Percentiles rank a stretch among this genome's conserved stretches.
These are phyloP conservation scores for Myxozyma neglecta DNA, from an alignment of 805 yeast genomes.

Conservation along the genomic window DNA sequence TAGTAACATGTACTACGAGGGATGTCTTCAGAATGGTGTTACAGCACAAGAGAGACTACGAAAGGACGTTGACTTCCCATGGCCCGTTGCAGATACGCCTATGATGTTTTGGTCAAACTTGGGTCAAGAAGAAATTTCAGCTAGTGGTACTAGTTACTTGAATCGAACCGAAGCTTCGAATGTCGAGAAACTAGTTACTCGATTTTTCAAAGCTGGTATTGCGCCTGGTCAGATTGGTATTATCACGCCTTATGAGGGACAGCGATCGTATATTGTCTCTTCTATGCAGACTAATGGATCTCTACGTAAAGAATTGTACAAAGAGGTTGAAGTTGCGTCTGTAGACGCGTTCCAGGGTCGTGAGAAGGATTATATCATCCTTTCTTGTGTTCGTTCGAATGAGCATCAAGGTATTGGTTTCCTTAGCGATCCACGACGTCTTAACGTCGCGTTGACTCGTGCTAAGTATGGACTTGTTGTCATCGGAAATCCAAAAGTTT, in stretches of 20 bases:
- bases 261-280: slow-evolving; percentile 75
- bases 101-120: slow-evolving; percentile 94
- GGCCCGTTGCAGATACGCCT: slow-evolving; percentile 84
- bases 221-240: slow-evolving; percentile 83
- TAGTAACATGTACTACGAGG: slow-evolving; percentile 89
- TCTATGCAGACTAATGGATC: slow-evolving; percentile 75
- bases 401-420: slow-evolving; percentile 75
- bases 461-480: slow-evolving; percentile 80
- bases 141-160: slow-evolving; percentile 75
- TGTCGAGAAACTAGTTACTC: slow-evolving; percentile 74
- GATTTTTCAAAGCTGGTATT: slow-evolving; percentile 73
- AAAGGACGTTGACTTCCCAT: slow-evolving; percentile 66
- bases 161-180: slow-evolving; percentile 89
- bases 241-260: slow-evolving; percentile 94
- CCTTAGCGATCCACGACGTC: slow-evolving; percentile 77
- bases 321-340: slow-evolving; percentile 83
- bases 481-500: slow-evolving; percentile 79
- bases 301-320: slow-evolving; percentile 61
- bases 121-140: slow-evolving; percentile 85
- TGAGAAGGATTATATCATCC: slow-evolving; percentile 76
- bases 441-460: slow-evolving; percentile 87
- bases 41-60: slow-evolving; percentile 68
- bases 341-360: slow-evolving; percentile 95
- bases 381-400: slow-evolving; percentile 82
- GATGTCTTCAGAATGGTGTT: slow-evolving; percentile 88